phyloP scores from a whole-genome alignment of 306 rosid genomes.

The Delonix regia region DNA sequence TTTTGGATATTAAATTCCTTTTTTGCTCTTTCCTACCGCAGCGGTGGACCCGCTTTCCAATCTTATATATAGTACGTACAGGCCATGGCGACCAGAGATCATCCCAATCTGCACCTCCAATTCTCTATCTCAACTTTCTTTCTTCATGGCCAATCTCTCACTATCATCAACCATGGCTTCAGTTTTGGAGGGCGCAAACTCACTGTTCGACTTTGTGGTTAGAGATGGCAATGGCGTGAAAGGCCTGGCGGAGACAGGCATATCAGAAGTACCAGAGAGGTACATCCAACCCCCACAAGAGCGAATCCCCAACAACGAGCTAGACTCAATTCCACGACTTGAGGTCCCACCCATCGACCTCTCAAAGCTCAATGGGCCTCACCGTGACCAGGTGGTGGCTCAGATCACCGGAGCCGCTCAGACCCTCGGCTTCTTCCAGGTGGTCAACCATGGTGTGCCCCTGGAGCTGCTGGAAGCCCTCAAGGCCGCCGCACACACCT shows the following conservation, averaged over 20 bases:
- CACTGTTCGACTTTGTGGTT: slow-evolving; percentile 41
- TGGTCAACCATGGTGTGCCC: slow-evolving; percentile 64
- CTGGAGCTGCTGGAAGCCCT: slow-evolving; percentile 52
- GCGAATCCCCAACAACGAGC: neutral
- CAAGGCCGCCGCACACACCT: slow-evolving; percentile 51
- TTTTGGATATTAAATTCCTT: too few species aligned
- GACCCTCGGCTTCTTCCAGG: slow-evolving; percentile 68
- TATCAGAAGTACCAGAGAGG: slow-evolving; percentile 54
- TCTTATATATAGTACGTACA: neutral
- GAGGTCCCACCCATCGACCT: neutral
- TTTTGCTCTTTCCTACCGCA: too few species aligned
- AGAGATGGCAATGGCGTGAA: slow-evolving; percentile 64
- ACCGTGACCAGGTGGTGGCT: slow-evolving; percentile 32
- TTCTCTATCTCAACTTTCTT: neutral
- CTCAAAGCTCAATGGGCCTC: neutral
- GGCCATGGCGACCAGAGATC: neutral
- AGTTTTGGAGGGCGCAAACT: slow-evolving; percentile 15
- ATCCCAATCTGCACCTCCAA: neutral
- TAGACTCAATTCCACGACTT: neutral
- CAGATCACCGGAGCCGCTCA: slow-evolving; percentile 55
- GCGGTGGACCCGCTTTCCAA: too few species aligned
- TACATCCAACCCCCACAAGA: slow-evolving; percentile 55
- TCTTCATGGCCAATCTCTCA: neutral
- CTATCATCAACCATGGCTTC: neutral
- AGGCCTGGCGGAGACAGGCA: slow-evolving; percentile 60